A percentile compares a stretch with the other conserved stretches of the same genome.
Evolutionary conservation across 192 early-diverging fungal species (phyloP).

Genomic region (Geosiphon pyriformis): DNA sequence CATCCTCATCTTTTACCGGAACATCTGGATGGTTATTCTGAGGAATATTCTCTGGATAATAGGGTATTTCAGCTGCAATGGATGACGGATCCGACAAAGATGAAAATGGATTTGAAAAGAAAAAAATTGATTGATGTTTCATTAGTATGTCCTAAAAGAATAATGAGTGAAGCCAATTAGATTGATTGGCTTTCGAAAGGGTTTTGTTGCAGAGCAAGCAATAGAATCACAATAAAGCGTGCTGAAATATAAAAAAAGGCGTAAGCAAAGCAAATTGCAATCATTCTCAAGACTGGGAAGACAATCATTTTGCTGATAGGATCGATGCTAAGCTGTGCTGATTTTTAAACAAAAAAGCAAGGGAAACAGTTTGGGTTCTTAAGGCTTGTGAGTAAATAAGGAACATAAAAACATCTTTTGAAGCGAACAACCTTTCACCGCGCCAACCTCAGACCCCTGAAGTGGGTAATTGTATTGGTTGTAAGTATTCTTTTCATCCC

Average conservation of each 20-base stretch:
- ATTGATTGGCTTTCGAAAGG: not conserved
- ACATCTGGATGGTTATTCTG: not conserved
- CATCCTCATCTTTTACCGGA: not conserved
- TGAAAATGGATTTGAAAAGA: slow-evolving; percentile 10
- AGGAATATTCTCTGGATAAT: slow-evolving; percentile 8
- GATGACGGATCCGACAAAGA: not conserved
- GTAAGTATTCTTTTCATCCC: not conserved
- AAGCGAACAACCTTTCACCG: not conserved
- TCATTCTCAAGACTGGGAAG: too few species aligned
- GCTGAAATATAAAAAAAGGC: not conserved
- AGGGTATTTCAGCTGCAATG: slow-evolving; percentile 1
- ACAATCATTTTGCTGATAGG: not conserved
- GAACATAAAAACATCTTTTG: not conserved
- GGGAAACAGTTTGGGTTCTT: not conserved
- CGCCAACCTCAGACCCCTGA: not conserved
- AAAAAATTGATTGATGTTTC: slow-evolving; percentile 16
- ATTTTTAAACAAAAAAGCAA: not conserved
- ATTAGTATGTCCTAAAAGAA: slow-evolving; percentile 29
- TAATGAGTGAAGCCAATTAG: not conserved
- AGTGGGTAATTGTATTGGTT: not conserved
- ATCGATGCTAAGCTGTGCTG: not conserved
- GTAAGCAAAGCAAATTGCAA: not conserved
- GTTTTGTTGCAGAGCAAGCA: too few species aligned
- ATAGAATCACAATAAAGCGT: not conserved
- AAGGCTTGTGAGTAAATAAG: not conserved